Evolutionary conservation across 139 green algal species (phyloP).

Genomic region (Tetradesmus lagerheimii): DNA sequence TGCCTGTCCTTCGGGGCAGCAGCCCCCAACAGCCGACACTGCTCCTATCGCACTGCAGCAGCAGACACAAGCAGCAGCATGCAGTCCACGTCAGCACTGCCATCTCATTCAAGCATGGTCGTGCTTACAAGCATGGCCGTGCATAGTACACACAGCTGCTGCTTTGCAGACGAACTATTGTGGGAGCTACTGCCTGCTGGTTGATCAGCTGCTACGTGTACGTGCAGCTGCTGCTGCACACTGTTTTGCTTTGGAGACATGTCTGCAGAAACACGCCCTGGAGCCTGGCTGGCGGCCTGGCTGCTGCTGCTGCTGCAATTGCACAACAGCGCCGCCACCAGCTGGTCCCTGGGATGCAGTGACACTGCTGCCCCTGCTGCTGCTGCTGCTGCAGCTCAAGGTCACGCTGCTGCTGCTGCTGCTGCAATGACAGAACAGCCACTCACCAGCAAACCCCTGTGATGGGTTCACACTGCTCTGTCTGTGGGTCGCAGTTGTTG

Average conservation of each 20-base stretch:
- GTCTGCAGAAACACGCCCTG: no score
- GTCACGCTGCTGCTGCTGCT: neutral
- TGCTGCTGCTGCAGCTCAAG: neutral
- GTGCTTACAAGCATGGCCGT: no score
- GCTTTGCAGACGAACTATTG: neutral
- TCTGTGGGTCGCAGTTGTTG: neutral
- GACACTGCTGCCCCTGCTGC: neutral
- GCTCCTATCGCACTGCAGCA: constrained; percentile 32
- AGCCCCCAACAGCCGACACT: constrained; percentile 11
- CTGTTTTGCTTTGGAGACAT: no score
- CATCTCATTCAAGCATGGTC: no score
- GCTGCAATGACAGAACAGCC: neutral
- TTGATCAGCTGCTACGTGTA: neutral
- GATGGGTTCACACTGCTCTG: neutral
- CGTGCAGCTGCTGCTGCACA: no score
- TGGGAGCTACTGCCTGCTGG: neutral
- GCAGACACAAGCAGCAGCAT: neutral
- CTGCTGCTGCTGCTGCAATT: neutral
- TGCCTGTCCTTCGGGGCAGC: constrained; percentile 3
- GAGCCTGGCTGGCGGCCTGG: no score
- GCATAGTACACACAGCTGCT: neutral
- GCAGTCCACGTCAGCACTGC: neutral
- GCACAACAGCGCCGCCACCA: no score
- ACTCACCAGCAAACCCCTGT: constrained; percentile 9
- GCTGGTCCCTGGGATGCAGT: neutral